Evolutionary conservation across 495 filamentous ascomycete species (phyloP), one percentile per base, ranked within the genome.

Genomic region (Hypoxylon subgilvum): DNA sequence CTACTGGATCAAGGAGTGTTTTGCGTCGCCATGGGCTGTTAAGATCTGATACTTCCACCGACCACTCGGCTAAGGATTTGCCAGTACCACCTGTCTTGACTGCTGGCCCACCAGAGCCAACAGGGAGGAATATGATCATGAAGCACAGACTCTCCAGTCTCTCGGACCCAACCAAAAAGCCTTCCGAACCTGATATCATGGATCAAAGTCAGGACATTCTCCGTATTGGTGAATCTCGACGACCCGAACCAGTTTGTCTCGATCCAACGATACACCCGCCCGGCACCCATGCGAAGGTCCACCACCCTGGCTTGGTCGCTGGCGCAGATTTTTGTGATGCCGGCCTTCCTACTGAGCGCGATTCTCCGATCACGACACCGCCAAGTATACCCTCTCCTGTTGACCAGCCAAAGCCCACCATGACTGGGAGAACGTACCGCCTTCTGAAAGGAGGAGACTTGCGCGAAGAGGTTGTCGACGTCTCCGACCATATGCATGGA

Each of bases 401-500:
- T 34, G 54, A 54, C 3, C 34, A n/a, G 10, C 19, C 47, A 2
- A 31, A 57, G 6, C 16, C 16, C 0, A 46, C 28, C 19, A 23
- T 65, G 6, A 57, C 65, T 4, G 69, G 63, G 8, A 56, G 63
- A 21, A 61, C 52, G 6, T 60, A 65, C 25, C 69, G 66, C 16
- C 32, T 51, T n/a, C 58, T 74, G 13, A 57, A 68, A 2, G 63
- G 63, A 14, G 69, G 67, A 7, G 52, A 69, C 32, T 22, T 67
- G 23, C 61, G 59, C 39, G 55, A 67, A 56, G 66, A 66, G 12
- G 22, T 52, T 6, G 66, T 70, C 2, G 65, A 72, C 18, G 53
- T 71, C 13, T 69, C 71, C 2, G 53, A 49, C 25, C 67, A 73
- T 52, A 31, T 49, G 2, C 68, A 75, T 18, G 47, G 55, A 28